Evolutionary conservation across 1,284 basidiomycete species (phyloP), one percentile per base, ranked within the genome.

Genomic region (Cryptococcus sp.): DNA sequence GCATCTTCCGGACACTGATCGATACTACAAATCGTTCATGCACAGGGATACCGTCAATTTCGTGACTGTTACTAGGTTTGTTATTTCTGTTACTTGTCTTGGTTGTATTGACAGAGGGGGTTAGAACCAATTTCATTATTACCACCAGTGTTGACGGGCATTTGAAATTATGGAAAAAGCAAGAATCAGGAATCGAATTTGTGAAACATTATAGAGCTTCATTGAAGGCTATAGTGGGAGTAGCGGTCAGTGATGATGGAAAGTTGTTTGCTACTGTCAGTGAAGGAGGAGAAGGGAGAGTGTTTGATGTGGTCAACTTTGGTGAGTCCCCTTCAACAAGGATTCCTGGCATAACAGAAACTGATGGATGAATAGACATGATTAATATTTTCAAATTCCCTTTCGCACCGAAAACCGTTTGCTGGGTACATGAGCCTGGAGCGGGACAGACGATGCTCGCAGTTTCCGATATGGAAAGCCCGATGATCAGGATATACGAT

Each of bases 11-110:
- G 85, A 85, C 66, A 85, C 92, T 50, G 90, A 97, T 70, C 86
- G 96, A 64, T 99, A 98, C 78, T 88, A 86, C 79, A 93, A 95
- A 80, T 94, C 90, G 58, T 96, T 98, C 78, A 98, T 98, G 96
- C 96, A 99, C 76, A 81, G 94, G 51, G 95, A 98, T 66, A 83
- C 86, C 15, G 82, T 98, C 63, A 95, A 91, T 72, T 94, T 89
- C 68, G 86, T 86, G 50, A 84, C 87, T 23, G 84, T 90, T 65
- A 94, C 92, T 14, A 87, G 83, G 89, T 92, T 56, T 58, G 83
- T 73, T 4, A 35, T 23, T 23, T 23, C 23, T 35, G 33, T 45
- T 52, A 15, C 38, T 41, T 41, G 38, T 10, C 10, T 10, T 41
- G 38, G n/a, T n/a, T 41, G 38, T 41, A 41, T 23, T 23, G n/a